These are phyloP conservation scores for Bathelium albidoporum DNA, from an alignment of 495 filamentous ascomycete genomes.

Conservation along the genomic window DNA sequence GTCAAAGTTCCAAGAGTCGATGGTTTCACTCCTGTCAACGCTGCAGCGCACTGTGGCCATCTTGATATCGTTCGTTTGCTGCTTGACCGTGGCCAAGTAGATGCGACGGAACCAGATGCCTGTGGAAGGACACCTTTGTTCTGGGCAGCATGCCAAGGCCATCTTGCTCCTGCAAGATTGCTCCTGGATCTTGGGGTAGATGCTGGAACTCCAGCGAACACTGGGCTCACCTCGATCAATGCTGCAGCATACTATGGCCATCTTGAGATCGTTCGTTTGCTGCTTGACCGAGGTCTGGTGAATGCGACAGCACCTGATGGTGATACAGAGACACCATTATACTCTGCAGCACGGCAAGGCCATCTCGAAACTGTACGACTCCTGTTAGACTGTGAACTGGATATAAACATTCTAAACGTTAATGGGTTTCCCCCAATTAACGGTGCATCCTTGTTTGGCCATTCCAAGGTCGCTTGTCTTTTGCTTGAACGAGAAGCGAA, in stretches of 20 bases:
- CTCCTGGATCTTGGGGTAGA: conserved; percentile 15
- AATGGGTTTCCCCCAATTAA: background rate
- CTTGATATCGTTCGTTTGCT: background rate
- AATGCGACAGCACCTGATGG: conserved; percentile 7
- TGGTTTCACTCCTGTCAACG: background rate
- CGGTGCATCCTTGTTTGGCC: background rate
- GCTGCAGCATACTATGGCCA: conserved; percentile 13
- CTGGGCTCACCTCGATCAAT: background rate
- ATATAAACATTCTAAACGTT: conserved; percentile 5
- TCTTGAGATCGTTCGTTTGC: conserved; percentile 13
- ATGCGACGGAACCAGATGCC: background rate
- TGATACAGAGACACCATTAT: conserved; percentile 10
- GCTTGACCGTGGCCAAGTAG: background rate
- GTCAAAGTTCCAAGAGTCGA: background rate
- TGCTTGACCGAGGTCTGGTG: conserved; percentile 14
- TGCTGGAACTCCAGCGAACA: background rate
- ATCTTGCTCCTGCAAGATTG: conserved; percentile 8
- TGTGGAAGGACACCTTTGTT: background rate
- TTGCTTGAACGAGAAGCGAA: conserved; percentile 6
- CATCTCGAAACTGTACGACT: conserved; percentile 14
- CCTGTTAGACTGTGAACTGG: conserved; percentile 12
- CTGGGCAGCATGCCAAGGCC: conserved; percentile 7
- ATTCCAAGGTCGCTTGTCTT: background rate
- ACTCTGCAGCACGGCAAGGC: conserved; percentile 15
- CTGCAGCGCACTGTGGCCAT: background rate